Conservation (phyloP, 192 early-diverging fungal genomes). For the Chytriomyces confervae region DNA sequence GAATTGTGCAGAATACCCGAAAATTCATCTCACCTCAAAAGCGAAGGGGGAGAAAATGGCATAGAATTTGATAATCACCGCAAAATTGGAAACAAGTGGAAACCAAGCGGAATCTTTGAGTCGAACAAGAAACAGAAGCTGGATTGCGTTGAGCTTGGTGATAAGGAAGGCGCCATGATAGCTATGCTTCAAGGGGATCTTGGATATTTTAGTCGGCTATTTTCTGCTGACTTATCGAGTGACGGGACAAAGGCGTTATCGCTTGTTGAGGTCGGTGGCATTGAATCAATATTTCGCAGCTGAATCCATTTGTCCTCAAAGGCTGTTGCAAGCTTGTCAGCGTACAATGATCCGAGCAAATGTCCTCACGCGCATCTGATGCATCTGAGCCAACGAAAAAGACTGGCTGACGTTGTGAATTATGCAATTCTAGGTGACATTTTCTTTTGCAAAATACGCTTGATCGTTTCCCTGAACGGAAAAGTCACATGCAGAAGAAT, state of each 20-base stretch:
- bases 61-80: not conserved
- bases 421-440: not conserved
- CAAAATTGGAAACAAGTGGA: no score
- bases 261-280: not conserved
- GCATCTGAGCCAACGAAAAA: not conserved
- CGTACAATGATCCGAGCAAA: slow-evolving; percentile 8
- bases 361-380: not conserved
- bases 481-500: no score
- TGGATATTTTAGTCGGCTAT: not conserved
- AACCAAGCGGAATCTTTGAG: no score
- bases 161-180: not conserved
- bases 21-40: not conserved
- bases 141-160: no score
- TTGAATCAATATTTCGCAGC: not conserved
- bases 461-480: no score
- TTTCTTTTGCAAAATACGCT: no score
- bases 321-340: not conserved
- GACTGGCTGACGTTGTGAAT: slow-evolving; percentile 16
- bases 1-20: slow-evolving; percentile 9
- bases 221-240: not conserved
- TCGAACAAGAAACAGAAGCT: no score
- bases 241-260: not conserved
- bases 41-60: not conserved
- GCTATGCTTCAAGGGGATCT: not conserved
- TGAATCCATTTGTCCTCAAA: not conserved